A percentile compares a stretch with the other conserved stretches of the same genome.
Conservation (phyloP, 345 rosid species). For the Heritiera littoralis region DNA sequence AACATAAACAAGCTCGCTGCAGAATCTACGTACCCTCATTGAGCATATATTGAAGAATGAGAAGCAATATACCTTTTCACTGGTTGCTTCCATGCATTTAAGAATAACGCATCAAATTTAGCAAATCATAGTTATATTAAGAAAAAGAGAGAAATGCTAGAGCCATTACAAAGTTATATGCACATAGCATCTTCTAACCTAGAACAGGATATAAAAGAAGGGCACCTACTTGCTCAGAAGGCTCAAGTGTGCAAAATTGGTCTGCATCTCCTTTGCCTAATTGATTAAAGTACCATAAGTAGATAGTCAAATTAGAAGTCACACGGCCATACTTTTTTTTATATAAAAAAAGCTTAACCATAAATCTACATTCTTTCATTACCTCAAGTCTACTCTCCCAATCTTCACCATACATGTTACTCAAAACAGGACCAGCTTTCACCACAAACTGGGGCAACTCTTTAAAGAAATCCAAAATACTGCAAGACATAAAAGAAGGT, state of each 20-base stretch:
- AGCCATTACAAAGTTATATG: neutral
- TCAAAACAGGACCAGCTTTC: constrained; percentile 73
- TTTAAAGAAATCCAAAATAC: constrained; percentile 80
- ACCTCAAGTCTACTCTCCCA: constrained; percentile 97
- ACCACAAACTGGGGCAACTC: constrained; percentile 88
- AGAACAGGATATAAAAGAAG: constrained; percentile 10
- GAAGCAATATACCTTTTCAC: neutral
- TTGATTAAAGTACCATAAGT: constrained; percentile 23
- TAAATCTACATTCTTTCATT: constrained; percentile 15
- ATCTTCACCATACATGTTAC: constrained; percentile 65
- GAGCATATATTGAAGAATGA: neutral
- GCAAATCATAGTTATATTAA: neutral
- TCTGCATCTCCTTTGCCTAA: constrained; percentile 86
- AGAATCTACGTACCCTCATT: neutral
- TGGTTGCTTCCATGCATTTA: neutral
- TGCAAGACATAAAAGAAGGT: constrained; percentile 32
- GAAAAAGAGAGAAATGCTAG: neutral
- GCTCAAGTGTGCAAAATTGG: constrained; percentile 81
- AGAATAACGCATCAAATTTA: neutral
- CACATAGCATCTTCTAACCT: neutral
- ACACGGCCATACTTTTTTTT: neutral
- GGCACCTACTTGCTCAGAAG: constrained; percentile 76
- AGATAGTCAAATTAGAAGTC: constrained; percentile 9
- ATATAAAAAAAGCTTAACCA: neutral
- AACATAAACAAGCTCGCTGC: neutral